These are phyloP conservation scores for Ogataea trehalophila DNA, from an alignment of 805 yeast genomes.

Conservation along the genomic window DNA sequence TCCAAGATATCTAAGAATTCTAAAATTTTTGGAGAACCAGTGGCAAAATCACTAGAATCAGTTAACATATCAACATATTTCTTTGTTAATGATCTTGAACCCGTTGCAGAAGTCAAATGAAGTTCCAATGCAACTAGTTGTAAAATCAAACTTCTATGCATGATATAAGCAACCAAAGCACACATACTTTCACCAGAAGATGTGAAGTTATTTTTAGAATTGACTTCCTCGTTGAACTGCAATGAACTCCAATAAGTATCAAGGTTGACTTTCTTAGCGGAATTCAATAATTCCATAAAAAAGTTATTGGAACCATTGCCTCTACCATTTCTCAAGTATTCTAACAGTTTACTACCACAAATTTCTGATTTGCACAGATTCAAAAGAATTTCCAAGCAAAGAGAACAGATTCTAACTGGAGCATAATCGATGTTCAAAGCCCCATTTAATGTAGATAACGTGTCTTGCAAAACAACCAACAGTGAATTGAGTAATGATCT, in stretches of 20 bases:
- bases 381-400: constrained; percentile 56
- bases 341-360: constrained; percentile 45
- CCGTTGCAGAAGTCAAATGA: constrained; percentile 45
- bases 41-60: constrained; percentile 39
- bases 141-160: constrained; percentile 54
- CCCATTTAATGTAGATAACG: constrained; percentile 39
- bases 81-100: constrained; percentile 47
- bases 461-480: constrained; percentile 42
- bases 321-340: constrained; percentile 42
- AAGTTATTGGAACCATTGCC: constrained; percentile 32
- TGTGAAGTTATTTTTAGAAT: constrained; percentile 30
- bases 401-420: constrained; percentile 54
- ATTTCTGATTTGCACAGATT: constrained; percentile 54
- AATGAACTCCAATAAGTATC: constrained; percentile 51
- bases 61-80: constrained; percentile 51
- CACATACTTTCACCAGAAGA: constrained; percentile 38
- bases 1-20: constrained; percentile 69
- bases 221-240: constrained; percentile 40
- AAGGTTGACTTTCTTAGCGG: constrained; percentile 51
- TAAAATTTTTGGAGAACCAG: constrained; percentile 63
- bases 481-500: constrained; percentile 55
- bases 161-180: constrained; percentile 56
- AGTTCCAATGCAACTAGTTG: constrained; percentile 70
- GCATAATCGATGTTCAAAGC: constrained; percentile 40
- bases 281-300: constrained; percentile 45